Evolutionary conservation across 2,329 filamentous ascomycete genomes (phyloP), one percentile per base, ranked within the genome.

Genomic region (Chrysoporthe austroafricana): DNA sequence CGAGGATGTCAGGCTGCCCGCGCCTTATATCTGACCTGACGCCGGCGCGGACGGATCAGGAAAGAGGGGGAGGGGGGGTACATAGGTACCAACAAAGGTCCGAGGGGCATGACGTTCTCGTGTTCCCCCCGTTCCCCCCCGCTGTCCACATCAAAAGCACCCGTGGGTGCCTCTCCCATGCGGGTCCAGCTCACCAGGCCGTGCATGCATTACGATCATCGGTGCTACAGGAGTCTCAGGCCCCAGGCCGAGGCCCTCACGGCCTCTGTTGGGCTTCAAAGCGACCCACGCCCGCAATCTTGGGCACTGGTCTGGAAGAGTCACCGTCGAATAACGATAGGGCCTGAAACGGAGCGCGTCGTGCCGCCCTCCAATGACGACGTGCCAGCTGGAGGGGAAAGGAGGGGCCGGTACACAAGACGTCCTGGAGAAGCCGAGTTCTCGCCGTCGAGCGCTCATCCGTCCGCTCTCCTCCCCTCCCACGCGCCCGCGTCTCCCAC

Each of bases 301-400:
- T 46, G 59, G 59, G 59, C 59, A 61, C 44, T 39, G 44, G 4
- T 36, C 16, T 43, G 36, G 34, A 63, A 56, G 62, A 26, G 48
- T 44, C 50, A 52, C 9, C 9, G 62, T 56, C 62, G 50, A 56
- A 63, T 42, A 34, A 9, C 14, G 36, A 43, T 50, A 56, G 21
- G 62, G 36, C 50, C 48, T 63, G 62, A 63, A 56, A 56, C 62
- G 36, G 60, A 56, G 36, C 62, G 50, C 50, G 62, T 63, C 34
- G 50, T 56, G 8, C 2, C 3, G 39, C 54, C 62, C 62, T 63
- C 62, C 62, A 63, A 63, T 63, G 39, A 42, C 36, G 39, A 56
- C 50, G 62, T 63, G 62, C 48, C 62, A 63, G 36, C 48, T 63
- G 62, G 62, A 56, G 21, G 16, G 36, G 9, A 39, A 39, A 39